Evolutionary conservation across 495 filamentous ascomycete genomes (phyloP), one percentile per base, ranked within the genome.

Genomic region (Trypethelium eluteriae): DNA sequence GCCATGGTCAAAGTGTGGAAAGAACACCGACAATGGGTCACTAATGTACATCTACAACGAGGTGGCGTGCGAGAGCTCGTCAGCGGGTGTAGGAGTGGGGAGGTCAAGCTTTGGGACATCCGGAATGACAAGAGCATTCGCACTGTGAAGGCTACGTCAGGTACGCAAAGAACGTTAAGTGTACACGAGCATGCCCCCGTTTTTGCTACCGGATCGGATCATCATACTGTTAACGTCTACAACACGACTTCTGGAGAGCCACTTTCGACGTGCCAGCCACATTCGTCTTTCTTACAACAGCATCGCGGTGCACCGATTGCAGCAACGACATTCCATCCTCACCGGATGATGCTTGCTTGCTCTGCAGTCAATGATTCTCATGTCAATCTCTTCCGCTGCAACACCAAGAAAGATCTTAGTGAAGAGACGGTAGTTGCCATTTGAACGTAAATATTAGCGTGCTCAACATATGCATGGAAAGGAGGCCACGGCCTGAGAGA

Each of bases 101-200:
- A 95, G 74, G 88, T 99, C 68, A 90, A 91, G 73, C 82, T 99
- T 6, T 99, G 94, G 94, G 94, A 99, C 79, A 91, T 99, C 62
- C 84, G 93, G 49, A 88, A 89, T 85, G 86, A 93, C 64, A 76
- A 82, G 68, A 85, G 89, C 4, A 80, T 96, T 36, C 84, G 85
- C 64, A 86, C 86, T 7, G 89, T 95, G 67, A 78, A 82, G 65
- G 86, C 89, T 1, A 92, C 89, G n/a, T 87, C 81, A 61, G 87
- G 91, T 69, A 89, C 88, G 14, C 80, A 96, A 69, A 81, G 91
- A 68, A 93, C 90, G 25, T 82, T 96, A 67, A 93, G 90, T 74
- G 91, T 94, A 35, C 94, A 99, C 77, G 94, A 99, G 75, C 95
- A 98, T 78, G 86, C 96, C 57, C 94, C 94, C 38, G 93, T 99